Conservation (phyloP, 768 basidiomycete genomes). For the Hypholoma fasciculare region DNA sequence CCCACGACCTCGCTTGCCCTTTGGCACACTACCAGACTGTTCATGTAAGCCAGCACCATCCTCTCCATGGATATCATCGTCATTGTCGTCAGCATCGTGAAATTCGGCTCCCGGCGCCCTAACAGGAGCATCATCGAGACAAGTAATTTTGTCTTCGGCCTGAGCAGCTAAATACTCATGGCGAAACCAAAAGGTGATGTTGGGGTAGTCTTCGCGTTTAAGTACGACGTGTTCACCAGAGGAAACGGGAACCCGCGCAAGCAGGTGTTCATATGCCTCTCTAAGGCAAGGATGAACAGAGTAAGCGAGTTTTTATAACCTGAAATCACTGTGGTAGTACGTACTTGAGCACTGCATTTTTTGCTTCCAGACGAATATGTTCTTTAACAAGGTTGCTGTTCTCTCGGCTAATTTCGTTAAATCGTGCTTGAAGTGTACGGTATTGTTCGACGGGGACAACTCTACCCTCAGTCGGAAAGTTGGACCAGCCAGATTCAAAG, state of each 20-base stretch:
- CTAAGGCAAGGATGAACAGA: slow-evolving; percentile 1
- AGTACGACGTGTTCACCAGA: slow-evolving; percentile 3
- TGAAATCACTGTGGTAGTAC: not conserved
- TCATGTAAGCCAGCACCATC: slow-evolving; percentile 2
- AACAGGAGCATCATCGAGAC: slow-evolving; percentile 10
- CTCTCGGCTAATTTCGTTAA: too few relatives aligned
- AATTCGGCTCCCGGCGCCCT: slow-evolving; percentile 6
- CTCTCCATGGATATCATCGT: slow-evolving; percentile 2
- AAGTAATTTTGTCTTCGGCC: slow-evolving; percentile 10
- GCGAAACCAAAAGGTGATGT: slow-evolving; percentile 9
- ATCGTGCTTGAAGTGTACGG: too few relatives aligned
- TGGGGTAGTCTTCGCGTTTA: slow-evolving; percentile 9
- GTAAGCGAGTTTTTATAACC: slow-evolving; percentile 3
- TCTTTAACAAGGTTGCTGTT: too few relatives aligned
- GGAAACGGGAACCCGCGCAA: slow-evolving; percentile 7
- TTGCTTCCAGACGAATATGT: too few relatives aligned
- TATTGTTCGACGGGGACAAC: too few relatives aligned
- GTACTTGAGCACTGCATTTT: not conserved
- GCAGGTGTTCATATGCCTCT: slow-evolving; percentile 9
- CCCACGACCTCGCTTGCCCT: slow-evolving; percentile 4
- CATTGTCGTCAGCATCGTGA: slow-evolving; percentile 8
- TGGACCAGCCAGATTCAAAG: too few relatives aligned
- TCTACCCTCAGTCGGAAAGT: too few relatives aligned
- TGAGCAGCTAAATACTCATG: slow-evolving; percentile 9
- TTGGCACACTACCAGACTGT: slow-evolving; percentile 4